Evolutionary conservation across 192 early-diverging fungal species (phyloP), one percentile per base, ranked within the genome.

Genomic region (Piromyces finnis): DNA sequence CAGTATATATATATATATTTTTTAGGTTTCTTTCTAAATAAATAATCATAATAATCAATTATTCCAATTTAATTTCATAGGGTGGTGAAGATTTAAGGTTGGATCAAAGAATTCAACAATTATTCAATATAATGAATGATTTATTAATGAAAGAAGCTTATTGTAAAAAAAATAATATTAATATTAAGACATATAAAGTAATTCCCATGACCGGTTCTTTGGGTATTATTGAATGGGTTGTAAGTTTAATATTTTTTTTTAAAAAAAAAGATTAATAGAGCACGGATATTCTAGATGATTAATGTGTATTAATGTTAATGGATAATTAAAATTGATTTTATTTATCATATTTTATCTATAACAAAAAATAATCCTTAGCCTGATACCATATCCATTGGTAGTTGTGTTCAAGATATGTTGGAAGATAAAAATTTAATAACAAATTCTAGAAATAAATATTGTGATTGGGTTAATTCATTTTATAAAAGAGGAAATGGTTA

Each of bases 1-100:
- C 32, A 18, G 7, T 51, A n/a, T 22, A 13, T n/a, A n/a, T n/a
- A n/a, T n/a, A n/a, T n/a, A n/a, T n/a, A n/a, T n/a, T n/a, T n/a
- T n/a, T n/a, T n/a, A n/a, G n/a, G n/a, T n/a, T n/a, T n/a, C n/a
- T n/a, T n/a, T n/a, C n/a, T n/a, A n/a, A n/a, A n/a, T n/a, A n/a
- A n/a, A n/a, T n/a, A n/a, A n/a, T n/a, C n/a, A n/a, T n/a, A n/a
- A n/a, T n/a, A n/a, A n/a, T n/a, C n/a, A n/a, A 26, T n/a, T 15
- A 5, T n/a, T 18, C 26, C 9, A 12, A 29, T 86, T 86, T 17
- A n/a, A 29, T 0, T 29, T 28, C 11, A 4, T 79, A 93, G 91
- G 94, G 93, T 29, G 94, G 94, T n/a, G 94, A 94, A 81, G 94
- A 94, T 83, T 83, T 94, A 30, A 84, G 94, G 28, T 82, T 94